phyloP scores from a whole-genome alignment of 2,329 filamentous ascomycete species.

The Pseudogymnoascus sp. region DNA sequence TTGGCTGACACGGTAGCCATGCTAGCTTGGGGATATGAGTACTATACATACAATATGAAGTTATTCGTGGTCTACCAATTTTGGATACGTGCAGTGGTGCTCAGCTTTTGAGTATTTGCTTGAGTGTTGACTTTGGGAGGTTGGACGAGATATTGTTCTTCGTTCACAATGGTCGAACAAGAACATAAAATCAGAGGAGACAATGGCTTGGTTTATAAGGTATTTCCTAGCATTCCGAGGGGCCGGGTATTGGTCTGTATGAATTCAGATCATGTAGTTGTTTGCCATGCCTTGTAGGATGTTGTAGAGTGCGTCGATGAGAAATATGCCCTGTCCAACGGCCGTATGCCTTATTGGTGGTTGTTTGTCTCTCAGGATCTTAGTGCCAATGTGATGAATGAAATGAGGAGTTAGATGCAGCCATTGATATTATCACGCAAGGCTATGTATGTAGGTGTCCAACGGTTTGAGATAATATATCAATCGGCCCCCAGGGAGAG shows the following conservation, averaged over 20 bases:
- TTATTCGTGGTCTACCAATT: neutral
- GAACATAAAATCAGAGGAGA: neutral
- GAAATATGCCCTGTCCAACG: slow-evolving; percentile 3
- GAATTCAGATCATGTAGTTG: slow-evolving; percentile 23
- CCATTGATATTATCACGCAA: slow-evolving; percentile 8
- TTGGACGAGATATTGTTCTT: neutral
- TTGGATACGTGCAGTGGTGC: neutral
- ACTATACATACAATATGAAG: neutral
- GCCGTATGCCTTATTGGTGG: slow-evolving; percentile 5
- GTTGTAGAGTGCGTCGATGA: slow-evolving; percentile 13
- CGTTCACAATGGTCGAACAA: neutral
- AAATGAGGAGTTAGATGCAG: slow-evolving; percentile 2
- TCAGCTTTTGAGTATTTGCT: neutral
- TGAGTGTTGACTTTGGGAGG: neutral
- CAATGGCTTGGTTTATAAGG: slow-evolving; percentile 22
- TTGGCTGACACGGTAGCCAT: neutral
- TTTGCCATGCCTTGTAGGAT: slow-evolving; percentile 24
- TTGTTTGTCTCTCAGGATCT: neutral
- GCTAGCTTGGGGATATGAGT: neutral
- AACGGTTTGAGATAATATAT: slow-evolving; percentile 5
- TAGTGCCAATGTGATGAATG: slow-evolving; percentile 5
- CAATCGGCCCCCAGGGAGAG: neutral
- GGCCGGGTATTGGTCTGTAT: slow-evolving; percentile 19
- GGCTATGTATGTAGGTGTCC: neutral
- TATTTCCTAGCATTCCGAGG: slow-evolving; percentile 25